These are phyloP conservation scores for Fragaria ananassa DNA, from an alignment of 306 rosid species.

Conservation along the genomic window DNA sequence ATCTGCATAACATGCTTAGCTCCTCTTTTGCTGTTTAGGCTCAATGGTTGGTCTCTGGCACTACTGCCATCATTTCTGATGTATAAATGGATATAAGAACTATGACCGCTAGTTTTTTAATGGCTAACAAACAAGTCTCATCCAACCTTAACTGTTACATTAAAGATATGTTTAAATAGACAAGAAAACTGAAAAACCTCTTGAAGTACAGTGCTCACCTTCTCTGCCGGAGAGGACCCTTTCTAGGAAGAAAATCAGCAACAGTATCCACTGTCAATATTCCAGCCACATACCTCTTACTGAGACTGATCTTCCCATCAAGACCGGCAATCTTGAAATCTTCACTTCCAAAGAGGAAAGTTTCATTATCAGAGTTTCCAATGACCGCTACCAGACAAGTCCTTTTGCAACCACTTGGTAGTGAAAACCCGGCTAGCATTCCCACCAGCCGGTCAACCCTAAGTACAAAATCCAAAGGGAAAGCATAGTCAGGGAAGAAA, in stretches of 20 bases:
- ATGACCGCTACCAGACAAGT: slow-evolving; percentile 82
- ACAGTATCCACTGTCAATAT: slow-evolving; percentile 90
- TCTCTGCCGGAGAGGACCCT: slow-evolving; percentile 72
- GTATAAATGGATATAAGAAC: background rate
- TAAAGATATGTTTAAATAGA: background rate
- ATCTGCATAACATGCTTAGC: background rate
- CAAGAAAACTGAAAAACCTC: slow-evolving; percentile 12
- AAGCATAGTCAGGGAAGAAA: slow-evolving; percentile 82
- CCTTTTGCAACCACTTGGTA: slow-evolving; percentile 78
- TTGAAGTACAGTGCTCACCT: slow-evolving; percentile 44
- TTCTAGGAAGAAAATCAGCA: slow-evolving; percentile 89
- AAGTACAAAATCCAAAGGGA: slow-evolving; percentile 84
- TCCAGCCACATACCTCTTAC: slow-evolving; percentile 85
- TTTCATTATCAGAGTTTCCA: slow-evolving; percentile 57
- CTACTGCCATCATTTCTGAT: background rate
- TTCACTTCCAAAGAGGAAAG: slow-evolving; percentile 56
- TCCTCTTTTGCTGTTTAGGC: background rate
- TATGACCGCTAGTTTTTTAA: background rate
- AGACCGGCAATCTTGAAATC: slow-evolving; percentile 68
- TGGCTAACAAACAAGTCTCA: background rate
- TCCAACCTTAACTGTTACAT: background rate
- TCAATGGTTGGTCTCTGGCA: background rate
- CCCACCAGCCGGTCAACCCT: slow-evolving; percentile 83
- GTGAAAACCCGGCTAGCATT: slow-evolving; percentile 75
- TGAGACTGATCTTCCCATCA: slow-evolving; percentile 77